A percentile compares a stretch with the other conserved stretches of the same genome.
phyloP scores from a whole-genome alignment of 208 protist genomes.

The Novymonas esmeraldas region DNA sequence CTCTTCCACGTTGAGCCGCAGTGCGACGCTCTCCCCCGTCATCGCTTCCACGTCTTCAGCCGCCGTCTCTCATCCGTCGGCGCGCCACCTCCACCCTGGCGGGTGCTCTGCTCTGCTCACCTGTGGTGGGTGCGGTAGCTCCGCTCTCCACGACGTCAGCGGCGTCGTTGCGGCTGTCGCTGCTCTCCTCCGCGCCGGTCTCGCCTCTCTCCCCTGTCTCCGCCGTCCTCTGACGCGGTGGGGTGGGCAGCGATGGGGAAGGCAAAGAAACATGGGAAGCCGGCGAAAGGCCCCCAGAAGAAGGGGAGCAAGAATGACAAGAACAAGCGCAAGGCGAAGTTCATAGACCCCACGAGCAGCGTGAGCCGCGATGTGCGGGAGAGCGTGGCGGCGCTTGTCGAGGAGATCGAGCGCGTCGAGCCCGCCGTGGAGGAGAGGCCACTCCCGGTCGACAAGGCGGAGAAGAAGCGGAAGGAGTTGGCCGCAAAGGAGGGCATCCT shows the following conservation, averaged over 20 bases:
- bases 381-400: slow-evolving; percentile 48
- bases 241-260: slow-evolving; percentile 37
- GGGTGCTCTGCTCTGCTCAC: no score
- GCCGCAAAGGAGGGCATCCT: slow-evolving; percentile 43
- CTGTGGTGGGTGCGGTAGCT: no score
- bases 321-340: slow-evolving; percentile 54
- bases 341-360: slow-evolving; percentile 65
- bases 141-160: no score
- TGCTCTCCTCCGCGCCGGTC: not conserved
- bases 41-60: no score
- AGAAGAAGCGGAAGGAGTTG: slow-evolving; percentile 41
- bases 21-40: no score
- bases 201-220: not conserved
- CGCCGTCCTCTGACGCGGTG: not conserved
- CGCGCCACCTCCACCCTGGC: no score
- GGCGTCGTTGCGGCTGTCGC: no score
- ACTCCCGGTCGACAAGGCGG: slow-evolving; percentile 20
- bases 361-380: slow-evolving; percentile 53
- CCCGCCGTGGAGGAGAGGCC: slow-evolving; percentile 14
- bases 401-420: slow-evolving; percentile 57
- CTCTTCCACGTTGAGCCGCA: no score
- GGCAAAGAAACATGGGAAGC: slow-evolving; percentile 49
- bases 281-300: slow-evolving; percentile 40
- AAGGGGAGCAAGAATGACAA: slow-evolving; percentile 62
- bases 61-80: no score